Percentiles rank a stretch among this genome's conserved stretches.
phyloP scores from a whole-genome alignment of 176 grass and related monocot genomes.

The Triticum urartu region DNA sequence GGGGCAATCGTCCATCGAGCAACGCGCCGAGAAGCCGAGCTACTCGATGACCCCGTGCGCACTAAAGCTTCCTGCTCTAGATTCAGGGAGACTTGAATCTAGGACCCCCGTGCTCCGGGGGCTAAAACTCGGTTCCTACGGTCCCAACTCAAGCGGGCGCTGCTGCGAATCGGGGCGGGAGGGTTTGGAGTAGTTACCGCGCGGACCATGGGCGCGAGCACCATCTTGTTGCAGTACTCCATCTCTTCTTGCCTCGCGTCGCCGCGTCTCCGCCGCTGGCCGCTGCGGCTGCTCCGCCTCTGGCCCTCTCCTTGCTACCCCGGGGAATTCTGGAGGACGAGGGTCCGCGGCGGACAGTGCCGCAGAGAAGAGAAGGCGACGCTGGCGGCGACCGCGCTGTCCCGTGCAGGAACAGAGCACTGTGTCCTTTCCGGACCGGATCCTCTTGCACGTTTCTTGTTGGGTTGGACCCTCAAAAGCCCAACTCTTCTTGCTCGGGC shows the following conservation, averaged over 20 bases:
- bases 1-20: not conserved
- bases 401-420: not conserved
- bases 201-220: slow-evolving; percentile 92
- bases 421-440: too few species aligned
- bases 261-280: not conserved
- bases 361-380: not conserved
- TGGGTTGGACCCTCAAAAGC: too few species aligned
- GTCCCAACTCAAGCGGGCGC: not conserved
- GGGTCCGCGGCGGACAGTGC: not conserved
- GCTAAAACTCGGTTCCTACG: not conserved
- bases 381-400: slow-evolving; percentile 20
- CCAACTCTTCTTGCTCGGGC: too few species aligned
- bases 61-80: not conserved
- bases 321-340: slow-evolving; percentile 24
- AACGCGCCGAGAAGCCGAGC: not conserved
- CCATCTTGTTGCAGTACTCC: slow-evolving; percentile 78
- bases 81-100: not conserved
- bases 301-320: not conserved
- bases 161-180: not conserved
- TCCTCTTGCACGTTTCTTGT: too few species aligned
- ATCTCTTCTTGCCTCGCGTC: slow-evolving; percentile 28
- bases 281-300: not conserved
- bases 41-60: not conserved
- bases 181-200: slow-evolving; percentile 53
- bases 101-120: not conserved